Base-by-base conservation (phyloP, 768 basidiomycete species). In the Pisolithus albus region DNA sequence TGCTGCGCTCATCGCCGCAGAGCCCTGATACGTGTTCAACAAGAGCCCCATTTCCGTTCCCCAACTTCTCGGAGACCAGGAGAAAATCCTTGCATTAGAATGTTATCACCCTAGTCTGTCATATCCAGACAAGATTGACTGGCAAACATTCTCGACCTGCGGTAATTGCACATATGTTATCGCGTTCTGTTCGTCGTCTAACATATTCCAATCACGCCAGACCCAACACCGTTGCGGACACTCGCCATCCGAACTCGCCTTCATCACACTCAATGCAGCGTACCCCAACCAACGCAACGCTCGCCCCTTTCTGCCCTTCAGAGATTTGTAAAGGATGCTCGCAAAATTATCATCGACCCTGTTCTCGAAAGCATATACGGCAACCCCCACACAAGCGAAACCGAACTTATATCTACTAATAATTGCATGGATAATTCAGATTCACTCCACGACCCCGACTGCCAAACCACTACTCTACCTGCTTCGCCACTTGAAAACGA, bases 281-380 rank as follows among this genome's bases (percentile, higher is more conserved):
- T 63, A 28, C 78, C 77, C 0, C 68, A 68, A 44, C 52, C 59
- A 10, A 68, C 59, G 18, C 79, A 79, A 51, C 70, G 63, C 15
- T 71, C 75, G 0, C 69, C 70, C 0, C 74, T 77, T 24, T 83
- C 81, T 19, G 65, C 75, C 34, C 77, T 84, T 3, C 83, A 85
- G 62, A 66, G 69, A 47, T 69, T 84, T 58, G 82, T 87, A 51
- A 76, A 76, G 60, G 65, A 70, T 18, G 76, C 80, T 0, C 72
- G 78, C 38, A 67, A 66, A 26, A 64, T 70, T 13, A 76, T 86
- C 13, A 58, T 88, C 40, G 75, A 75, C 54, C 75, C 75, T 21
- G 65, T 77, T 18, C 59, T 72, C 28, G 62, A 59, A 44, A 54
- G 48, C 13, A 45, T 66, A 47, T 55, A 56, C 38, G 21, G 47